Base-by-base conservation (phyloP, 176 grass and related monocot genomes). In the Secale cereale region DNA sequence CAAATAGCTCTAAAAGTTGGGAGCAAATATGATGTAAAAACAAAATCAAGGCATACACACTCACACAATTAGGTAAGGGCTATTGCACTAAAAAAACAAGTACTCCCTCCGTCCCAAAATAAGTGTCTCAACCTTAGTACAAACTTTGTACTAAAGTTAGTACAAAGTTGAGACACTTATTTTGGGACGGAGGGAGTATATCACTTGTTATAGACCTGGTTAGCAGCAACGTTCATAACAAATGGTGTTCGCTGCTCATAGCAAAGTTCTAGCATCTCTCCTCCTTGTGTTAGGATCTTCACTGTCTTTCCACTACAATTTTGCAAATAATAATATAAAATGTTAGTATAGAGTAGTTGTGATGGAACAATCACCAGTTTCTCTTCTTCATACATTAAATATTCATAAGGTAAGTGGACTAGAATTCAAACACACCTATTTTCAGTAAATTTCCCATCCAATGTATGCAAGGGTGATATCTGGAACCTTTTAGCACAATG, bases 401-500 rank as follows among this genome's bases (percentile, higher is more conserved):
- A 86, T 41, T 60, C 23, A 33, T 32, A 31, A 72, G 57, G 30
- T 56, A 64, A 78, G 57, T 5, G 25, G 73, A 71, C 30, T n/a
- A 80, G 23, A 78, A 71, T 86, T 66, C 39, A 86, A 79, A 76
- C 79, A 66, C 26, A 94, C 96, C 93, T 98, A 69, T 92, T 92
- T 74, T 89, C 87, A 20, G 76, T 86, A 82, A 88, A 86, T 80
- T 83, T 86, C 13, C 63, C 78, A 52, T 94, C 89, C 78, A 95
- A 80, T 68, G 92, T 87, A 78, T 82, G 82, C 72, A 98, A 82
- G 22, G 91, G 96, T 87, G 96, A 87, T 69, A 91, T 85, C 26
- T 94, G 89, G 84, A 92, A 90, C 87, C 93, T 92, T 92, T 98
- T 98, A 82, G 93, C 93, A 83, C 96, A 98, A 89, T 95, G 93